Conservation (phyloP, 805 yeast species). For the Ogataea pignaliae region DNA sequence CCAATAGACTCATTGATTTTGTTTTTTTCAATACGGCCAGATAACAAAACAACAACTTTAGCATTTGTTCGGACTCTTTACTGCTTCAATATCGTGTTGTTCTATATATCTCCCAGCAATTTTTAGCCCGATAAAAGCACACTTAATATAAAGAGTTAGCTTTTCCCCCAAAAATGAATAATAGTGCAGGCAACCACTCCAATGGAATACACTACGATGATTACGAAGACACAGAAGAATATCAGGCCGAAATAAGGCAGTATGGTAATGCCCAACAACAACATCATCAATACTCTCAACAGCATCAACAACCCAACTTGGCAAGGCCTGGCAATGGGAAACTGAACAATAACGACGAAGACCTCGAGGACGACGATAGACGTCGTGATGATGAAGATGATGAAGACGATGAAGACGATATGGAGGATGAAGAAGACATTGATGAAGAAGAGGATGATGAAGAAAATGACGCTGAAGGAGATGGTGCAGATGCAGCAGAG, state of each 20-base stretch:
- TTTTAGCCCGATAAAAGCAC: neutral
- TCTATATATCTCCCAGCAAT: too few species aligned
- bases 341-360: neutral
- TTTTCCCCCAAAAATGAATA: neutral
- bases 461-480: constrained; percentile 11
- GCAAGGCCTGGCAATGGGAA: neutral
- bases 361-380: neutral
- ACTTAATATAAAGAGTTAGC: neutral
- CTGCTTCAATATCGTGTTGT: too few species aligned
- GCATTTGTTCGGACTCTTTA: too few species aligned
- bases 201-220: constrained; percentile 17
- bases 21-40: too few species aligned
- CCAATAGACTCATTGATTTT: too few species aligned
- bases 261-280: constrained; percentile 5
- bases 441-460: constrained; percentile 29
- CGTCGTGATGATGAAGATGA: constrained; percentile 14
- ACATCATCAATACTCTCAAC: constrained; percentile 6
- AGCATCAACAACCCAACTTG: constrained; percentile 1
- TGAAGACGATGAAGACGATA: constrained; percentile 15
- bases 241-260: constrained; percentile 11
- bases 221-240: constrained; percentile 11
- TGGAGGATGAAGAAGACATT: constrained; percentile 24
- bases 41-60: too few species aligned
- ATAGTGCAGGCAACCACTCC: constrained; percentile 1
- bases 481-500: constrained; percentile 12